Evolutionary conservation across 1,139 yeast species (phyloP).

Genomic region (Hansenula lynferdii): DNA sequence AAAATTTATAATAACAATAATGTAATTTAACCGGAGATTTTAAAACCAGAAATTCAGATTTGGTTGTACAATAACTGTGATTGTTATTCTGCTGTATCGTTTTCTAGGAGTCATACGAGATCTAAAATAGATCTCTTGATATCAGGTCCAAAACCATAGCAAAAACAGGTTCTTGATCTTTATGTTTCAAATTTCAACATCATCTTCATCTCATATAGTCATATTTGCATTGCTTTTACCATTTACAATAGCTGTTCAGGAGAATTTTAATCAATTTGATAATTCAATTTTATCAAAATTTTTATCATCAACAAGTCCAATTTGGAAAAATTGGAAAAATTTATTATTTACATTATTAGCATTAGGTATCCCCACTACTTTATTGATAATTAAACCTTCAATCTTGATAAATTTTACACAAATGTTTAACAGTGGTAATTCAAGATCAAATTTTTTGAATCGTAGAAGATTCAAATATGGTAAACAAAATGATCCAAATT

Average conservation of each 20-base stretch:
- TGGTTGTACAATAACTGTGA: no score
- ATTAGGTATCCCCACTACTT: slow-evolving; percentile 12
- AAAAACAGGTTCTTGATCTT: no score
- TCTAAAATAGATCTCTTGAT: no score
- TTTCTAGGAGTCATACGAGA: no score
- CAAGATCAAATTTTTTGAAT: slow-evolving; percentile 5
- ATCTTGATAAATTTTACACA: slow-evolving; percentile 4
- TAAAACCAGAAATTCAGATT: no score
- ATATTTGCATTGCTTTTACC: neutral
- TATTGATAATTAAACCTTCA: slow-evolving; percentile 5
- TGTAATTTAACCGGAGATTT: no score
- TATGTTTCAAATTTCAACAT: no score
- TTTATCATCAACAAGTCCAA: neutral
- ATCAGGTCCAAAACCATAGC: no score
- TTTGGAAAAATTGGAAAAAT: slow-evolving; percentile 2
- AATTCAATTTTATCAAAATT: neutral
- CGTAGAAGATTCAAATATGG: slow-evolving; percentile 8
- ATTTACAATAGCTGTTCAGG: no score
- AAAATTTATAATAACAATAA: no score
- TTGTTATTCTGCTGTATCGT: no score
- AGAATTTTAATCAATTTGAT: neutral
- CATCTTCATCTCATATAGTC: no score
- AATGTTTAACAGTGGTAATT: slow-evolving; percentile 5
- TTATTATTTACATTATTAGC: slow-evolving; percentile 12
- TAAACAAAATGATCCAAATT: slow-evolving; percentile 7